Base-by-base conservation (phyloP, 140 eudicot species). In the Bidens hawaiensis region DNA sequence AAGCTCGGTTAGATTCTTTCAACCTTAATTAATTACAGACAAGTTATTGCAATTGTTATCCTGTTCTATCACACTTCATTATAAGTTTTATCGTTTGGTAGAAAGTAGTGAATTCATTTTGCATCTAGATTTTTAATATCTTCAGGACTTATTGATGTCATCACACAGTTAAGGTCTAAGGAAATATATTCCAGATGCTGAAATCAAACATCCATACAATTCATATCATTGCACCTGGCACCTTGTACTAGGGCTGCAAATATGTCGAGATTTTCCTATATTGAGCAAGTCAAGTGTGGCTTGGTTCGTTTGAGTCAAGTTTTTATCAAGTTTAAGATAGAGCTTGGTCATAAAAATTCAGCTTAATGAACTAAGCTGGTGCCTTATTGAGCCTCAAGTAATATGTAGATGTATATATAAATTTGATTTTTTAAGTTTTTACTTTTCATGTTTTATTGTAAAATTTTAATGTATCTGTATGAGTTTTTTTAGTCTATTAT, bases 1-100 rank as follows among this genome's bases (percentile, higher is more conserved):
- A 85, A 81, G 70, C 85, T 85, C 40, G 85, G 88, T 78, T 30
- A 79, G 83, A 45, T 64, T 72, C 48, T 69, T 31, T 38, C 24
- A 56, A 42, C 19, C 43, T 13, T 64, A 17, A 17, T 46, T 46
- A 23, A 17, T 46, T 46, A 23, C 26, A 33, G 12, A 50, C 7
- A 6, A 22, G 36, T 4, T 13, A 5, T 33, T 64, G 34, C 49
- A 33, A 21, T 65, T 16, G 1, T 11, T n/a, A 23, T 23, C 18
- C 14, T 3, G 10, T 47, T 27, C 31, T 45, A 3, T 25, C 43
- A 45, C 3, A 22, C 24, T 40, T 15, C 17, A 38, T 52, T 36
- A 21, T 24, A 51, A 25, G 26, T 24, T 24, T 5, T 22, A 51
- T 24, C 33, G 23, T 12, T 51, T 13, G 13, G 7, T 55, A 3